A percentile compares a stretch with the other conserved stretches of the same genome.
Conservation (phyloP, 352 stramenopile species). For the Phytopythium chamaehyphon region DNA sequence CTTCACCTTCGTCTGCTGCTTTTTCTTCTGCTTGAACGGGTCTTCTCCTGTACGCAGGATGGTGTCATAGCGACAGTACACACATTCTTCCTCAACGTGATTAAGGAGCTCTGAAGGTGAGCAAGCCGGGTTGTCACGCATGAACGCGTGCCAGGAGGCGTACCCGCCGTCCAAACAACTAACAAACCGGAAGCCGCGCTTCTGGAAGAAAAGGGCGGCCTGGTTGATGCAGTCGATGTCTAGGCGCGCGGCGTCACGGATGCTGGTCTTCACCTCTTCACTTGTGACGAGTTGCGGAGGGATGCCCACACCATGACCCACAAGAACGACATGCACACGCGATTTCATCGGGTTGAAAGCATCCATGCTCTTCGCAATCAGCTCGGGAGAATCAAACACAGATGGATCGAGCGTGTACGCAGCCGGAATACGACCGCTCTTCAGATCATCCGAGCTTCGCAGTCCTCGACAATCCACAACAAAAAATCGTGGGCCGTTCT, state of each 20-base stretch:
- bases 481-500: slow-evolving; percentile 52
- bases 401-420: slow-evolving; percentile 74
- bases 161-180: slow-evolving; percentile 74
- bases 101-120: slow-evolving; percentile 68
- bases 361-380: slow-evolving; percentile 69
- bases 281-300: slow-evolving; percentile 51
- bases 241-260: slow-evolving; percentile 67
- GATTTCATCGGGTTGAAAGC: slow-evolving; percentile 72
- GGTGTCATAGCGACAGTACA: slow-evolving; percentile 78
- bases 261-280: slow-evolving; percentile 66
- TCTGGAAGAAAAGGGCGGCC: slow-evolving; percentile 79
- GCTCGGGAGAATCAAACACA: slow-evolving; percentile 74
- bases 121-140: slow-evolving; percentile 52
- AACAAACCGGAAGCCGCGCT: slow-evolving; percentile 78
- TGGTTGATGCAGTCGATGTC: slow-evolving; percentile 72
- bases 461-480: slow-evolving; percentile 72
- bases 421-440: slow-evolving; percentile 71
- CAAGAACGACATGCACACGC: slow-evolving; percentile 68
- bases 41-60: slow-evolving; percentile 66
- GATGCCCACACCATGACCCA: slow-evolving; percentile 68
- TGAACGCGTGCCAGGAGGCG: slow-evolving; percentile 80
- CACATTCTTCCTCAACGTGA: slow-evolving; percentile 61
- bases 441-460: slow-evolving; percentile 73
- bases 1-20: slow-evolving; percentile 25
- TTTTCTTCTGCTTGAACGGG: slow-evolving; percentile 48